Base-by-base conservation (phyloP, 495 filamentous ascomycete species). In the Trichoderma asperelloides region DNA sequence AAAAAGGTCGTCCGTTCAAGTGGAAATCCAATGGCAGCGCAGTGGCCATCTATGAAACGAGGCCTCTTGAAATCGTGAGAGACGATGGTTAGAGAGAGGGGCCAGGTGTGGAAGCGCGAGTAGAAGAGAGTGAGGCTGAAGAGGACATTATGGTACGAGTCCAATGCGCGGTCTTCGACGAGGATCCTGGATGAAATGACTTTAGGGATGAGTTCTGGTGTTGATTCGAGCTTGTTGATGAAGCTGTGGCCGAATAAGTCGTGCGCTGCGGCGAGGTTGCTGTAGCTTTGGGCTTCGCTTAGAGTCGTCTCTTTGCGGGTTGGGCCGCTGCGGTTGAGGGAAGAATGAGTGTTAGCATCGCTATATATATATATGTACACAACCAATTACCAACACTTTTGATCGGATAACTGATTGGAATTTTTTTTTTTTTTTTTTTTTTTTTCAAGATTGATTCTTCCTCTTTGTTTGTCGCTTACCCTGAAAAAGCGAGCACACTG, bases 71-170 rank as follows among this genome's bases (percentile, higher is more conserved):
- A 96, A 21, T 76, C 85, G 70, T 93, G 90, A 62, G 86, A 89
- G 60, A 96, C 81, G 16, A 96, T 80, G 15, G 86, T 91, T 2
- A 95, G 73, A 27, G 71, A 74, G 16, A 43, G 45, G 0, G 88
- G 87, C 78, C 82, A 88, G 27, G 15, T 66, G 1, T 77, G 78
- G 23, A 78, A 70, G 60, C 68, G 70, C 27, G 78, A 71, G 71
- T 80, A 83, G 73, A 92, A 93, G 25, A 75, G 74, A 7, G 87
- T 68, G 11, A 93, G 70, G 3, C 88, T 89, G 70, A 92, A 91
- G 23, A 93, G 73, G 15, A 93, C 76, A 69, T 95, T 96, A 67
- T 88, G 85, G 71, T 90, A 91, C 4, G 89, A 92, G 70, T 96
- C 91, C n/a, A 89, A 83, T 0, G 91, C 90, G 64, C 82, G 79